Evolutionary conservation across 192 early-diverging fungal species (phyloP), one percentile per base, ranked within the genome.

Genomic region (Entomortierella lignicola): DNA sequence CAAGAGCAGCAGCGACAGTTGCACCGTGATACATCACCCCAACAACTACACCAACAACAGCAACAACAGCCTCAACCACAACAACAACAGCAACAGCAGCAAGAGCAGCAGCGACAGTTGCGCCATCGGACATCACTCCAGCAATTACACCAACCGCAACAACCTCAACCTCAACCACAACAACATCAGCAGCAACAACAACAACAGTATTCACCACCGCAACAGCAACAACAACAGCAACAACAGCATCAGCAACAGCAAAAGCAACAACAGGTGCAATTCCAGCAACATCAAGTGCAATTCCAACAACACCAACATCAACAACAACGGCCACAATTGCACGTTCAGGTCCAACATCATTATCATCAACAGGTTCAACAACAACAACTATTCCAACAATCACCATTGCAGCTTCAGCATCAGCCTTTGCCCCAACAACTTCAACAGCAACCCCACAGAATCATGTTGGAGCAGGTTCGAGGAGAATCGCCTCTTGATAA

Each of bases 51-150:
- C 34, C 56, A 51, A 31, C 61, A 50, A 63, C 50, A 8, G 31
- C 50, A 63, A 20, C 48, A 31, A n/a, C 61, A 54, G 23, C 15
- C 5, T 12, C 2, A 15, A 15, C 34, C 21, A 18, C 63, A 64
- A 20, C 43, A 50, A 34, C 61, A 44, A 30, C 61, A 63, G 48
- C 61, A 63, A 34, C 54, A 37, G 23, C 31, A 66, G 12, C 53
- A 42, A 51, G 51, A 65, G 52, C 63, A 55, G 44, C 51, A 39
- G 8, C 48, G 39, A 26, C 63, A 32, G 11, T 30, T 18, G 2
- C 62, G 21, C 5, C 39, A 42, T 6, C 39, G 13, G 39, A 6
- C 6, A 42, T 13, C 39, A 42, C 13, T 42, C 8, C 39, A 42
- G 39, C 39, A n/a, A n/a, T n/a, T 10, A 13, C 6, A 42, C 39